phyloP scores from a whole-genome alignment of 257 asterid species.

The Vinca minor region DNA sequence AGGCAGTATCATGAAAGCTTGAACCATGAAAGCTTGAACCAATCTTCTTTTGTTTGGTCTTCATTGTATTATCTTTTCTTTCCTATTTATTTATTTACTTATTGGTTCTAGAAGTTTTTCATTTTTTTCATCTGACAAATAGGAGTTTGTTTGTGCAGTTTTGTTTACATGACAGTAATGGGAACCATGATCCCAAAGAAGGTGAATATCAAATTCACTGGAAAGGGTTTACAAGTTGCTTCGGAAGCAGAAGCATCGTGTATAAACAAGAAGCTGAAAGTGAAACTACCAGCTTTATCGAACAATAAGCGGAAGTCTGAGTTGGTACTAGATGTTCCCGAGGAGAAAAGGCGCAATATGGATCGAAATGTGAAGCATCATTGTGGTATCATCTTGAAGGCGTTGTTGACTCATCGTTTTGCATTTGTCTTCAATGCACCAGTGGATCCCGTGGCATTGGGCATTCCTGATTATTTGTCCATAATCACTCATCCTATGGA shows the following conservation, averaged over 20 bases:
- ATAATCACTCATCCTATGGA: slow-evolving; percentile 71
- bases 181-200: slow-evolving; percentile 22
- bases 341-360: slow-evolving; percentile 45
- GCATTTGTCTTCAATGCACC: slow-evolving; percentile 47
- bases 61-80: not conserved
- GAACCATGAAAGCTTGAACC: too few species aligned
- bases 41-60: not conserved
- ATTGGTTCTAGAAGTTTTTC: too few species aligned
- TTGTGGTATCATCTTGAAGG: slow-evolving; percentile 40
- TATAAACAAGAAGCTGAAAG: slow-evolving; percentile 12
- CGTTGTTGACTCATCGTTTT: slow-evolving; percentile 33
- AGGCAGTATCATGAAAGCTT: not conserved
- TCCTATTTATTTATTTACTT: not conserved
- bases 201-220: slow-evolving; percentile 42
- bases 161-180: slow-evolving; percentile 23
- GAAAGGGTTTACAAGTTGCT: slow-evolving; percentile 26
- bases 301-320: slow-evolving; percentile 51
- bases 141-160: slow-evolving; percentile 13
- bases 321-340: slow-evolving; percentile 22
- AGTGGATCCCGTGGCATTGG: slow-evolving; percentile 63
- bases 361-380: slow-evolving; percentile 42
- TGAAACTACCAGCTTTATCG: slow-evolving; percentile 23
- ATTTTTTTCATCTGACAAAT: not conserved
- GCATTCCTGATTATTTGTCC: slow-evolving; percentile 65
- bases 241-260: slow-evolving; percentile 23